A percentile compares a stretch with the other conserved stretches of the same genome.
phyloP scores from a whole-genome alignment of 2,329 filamentous ascomycete species.

The Ambrosiella cleistominuta region DNA sequence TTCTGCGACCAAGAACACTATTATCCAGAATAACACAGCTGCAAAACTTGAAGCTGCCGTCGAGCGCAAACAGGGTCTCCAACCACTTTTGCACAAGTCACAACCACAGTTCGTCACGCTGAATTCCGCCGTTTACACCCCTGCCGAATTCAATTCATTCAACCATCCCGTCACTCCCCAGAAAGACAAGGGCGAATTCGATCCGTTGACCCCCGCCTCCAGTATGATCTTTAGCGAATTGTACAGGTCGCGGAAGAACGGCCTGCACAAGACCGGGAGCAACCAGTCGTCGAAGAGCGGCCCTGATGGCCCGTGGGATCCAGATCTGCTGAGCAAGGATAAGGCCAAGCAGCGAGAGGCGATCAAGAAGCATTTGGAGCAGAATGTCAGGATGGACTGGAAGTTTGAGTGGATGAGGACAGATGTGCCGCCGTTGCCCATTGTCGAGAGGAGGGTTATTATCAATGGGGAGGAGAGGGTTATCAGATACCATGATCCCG shows the following conservation, averaged over 20 bases:
- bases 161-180: conserved; percentile 6
- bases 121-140: conserved; percentile 6
- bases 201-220: conserved; percentile 13
- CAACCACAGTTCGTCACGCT: conserved; percentile 10
- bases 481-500: conserved; percentile 12
- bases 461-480: conserved; percentile 3
- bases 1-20: not conserved
- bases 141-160: conserved; percentile 12
- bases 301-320: conserved; percentile 21
- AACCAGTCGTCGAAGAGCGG: conserved; percentile 15
- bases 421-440: conserved; percentile 12
- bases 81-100: conserved; percentile 8
- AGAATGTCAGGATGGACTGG: conserved; percentile 43
- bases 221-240: conserved; percentile 43
- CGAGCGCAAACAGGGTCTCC: conserved; percentile 7
- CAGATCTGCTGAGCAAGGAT: conserved; percentile 43
- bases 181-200: conserved; percentile 2
- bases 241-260: conserved; percentile 37
- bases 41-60: no score
- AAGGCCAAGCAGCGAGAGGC: conserved; percentile 46
- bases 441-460: conserved; percentile 6
- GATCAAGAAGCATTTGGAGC: conserved; percentile 35
- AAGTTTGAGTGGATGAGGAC: conserved; percentile 37
- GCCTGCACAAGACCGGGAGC: conserved; percentile 26
- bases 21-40: not conserved